Evolutionary conservation across 257 asterid genomes (phyloP).

Genomic region (Knoxia roxburghii): DNA sequence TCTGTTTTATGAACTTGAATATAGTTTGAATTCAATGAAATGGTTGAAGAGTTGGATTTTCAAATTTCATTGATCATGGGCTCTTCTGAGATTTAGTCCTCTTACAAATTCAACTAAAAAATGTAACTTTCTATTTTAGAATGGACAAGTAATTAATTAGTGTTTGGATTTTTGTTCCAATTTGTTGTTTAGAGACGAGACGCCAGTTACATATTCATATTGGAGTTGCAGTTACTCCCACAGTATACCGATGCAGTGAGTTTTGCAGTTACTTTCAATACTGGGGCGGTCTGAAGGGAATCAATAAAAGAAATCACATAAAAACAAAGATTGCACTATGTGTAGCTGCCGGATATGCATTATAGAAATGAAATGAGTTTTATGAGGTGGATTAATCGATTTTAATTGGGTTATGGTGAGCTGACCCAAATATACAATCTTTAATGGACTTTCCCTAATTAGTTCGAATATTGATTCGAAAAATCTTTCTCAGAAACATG

Average conservation of each 20-base stretch:
- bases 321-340: background rate
- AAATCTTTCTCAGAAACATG: background rate
- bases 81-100: too few species aligned
- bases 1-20: too few species aligned
- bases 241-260: too few species aligned
- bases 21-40: too few species aligned
- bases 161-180: too few species aligned
- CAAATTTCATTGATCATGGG: background rate
- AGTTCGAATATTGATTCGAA: background rate
- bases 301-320: too few species aligned
- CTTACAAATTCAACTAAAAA: background rate
- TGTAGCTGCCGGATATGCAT: background rate
- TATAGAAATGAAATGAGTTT: too few species aligned
- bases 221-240: background rate
- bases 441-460: background rate
- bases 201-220: background rate
- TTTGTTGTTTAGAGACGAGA: background rate
- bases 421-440: background rate
- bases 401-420: too few species aligned
- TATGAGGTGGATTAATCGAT: too few species aligned
- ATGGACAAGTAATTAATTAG: background rate
- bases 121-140: background rate
- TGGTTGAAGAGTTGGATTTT: background rate
- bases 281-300: too few species aligned
- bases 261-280: too few species aligned